Base-by-base conservation (phyloP, 176 grass and related monocot genomes). In the Triticum monococcum region DNA sequence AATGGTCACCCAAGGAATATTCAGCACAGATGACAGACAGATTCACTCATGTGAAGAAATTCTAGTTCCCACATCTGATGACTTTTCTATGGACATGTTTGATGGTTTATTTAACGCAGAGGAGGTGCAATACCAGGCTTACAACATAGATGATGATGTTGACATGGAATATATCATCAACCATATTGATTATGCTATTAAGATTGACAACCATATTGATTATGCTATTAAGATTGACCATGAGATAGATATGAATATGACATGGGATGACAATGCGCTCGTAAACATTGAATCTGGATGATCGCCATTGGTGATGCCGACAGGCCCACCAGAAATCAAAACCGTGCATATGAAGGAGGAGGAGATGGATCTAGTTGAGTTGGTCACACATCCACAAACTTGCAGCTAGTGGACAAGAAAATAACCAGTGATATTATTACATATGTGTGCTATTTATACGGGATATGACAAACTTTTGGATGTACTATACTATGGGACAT, bases 321-420 rank as follows among this genome's bases (percentile, higher is more conserved):
- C 50, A 18, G 83, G 18, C 23, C 26, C 72, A 13, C 24, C 40
- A 56, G 48, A 84, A 48, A 60, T 62, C 8, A 28, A 74, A 4
- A 60, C 56, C 4, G 2, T 79, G 26, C 20, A 60, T 23, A 59
- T 93, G 78, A 92, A 95, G 81, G 79, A 90, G 81, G 79, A 90
- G 84, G 91, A 93, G 69, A 87, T 91, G 85, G 91, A 92, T 46
- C 87, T 89, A 28, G 24, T 83, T 13, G 92, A 93, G 88, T 86
- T 92, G 88, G 74, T 92, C 80, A 64, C 67, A 5, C 33, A 23
- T 26, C 56, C 79, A 43, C 56, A 74, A 31, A 37, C 63, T 35
- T 18, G 46, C 24, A 36, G 75, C 33, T 77, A 26, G 41, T 1
- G 89, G 24, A 32, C 67, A 23, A 48, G 81, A 74, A 57, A 57